Evolutionary conservation across 805 yeast species (phyloP), one percentile per base, ranked within the genome.

Genomic region (Ogataea corticis): DNA sequence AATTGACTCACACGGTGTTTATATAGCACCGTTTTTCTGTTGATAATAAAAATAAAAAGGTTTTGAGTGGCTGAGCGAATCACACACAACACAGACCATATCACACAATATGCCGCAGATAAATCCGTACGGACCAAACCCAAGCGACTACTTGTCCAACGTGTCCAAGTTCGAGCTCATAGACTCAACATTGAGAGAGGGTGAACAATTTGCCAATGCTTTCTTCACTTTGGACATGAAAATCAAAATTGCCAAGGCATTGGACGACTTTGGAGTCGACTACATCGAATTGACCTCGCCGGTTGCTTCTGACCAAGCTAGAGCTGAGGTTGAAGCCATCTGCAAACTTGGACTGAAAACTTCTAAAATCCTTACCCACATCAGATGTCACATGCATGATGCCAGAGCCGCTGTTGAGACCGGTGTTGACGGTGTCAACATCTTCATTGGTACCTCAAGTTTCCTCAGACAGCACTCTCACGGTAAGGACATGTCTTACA

Each of bases 191-290:
- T 68, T 78, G 45, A 76, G 83, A 74, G 83, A 78, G 61, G 83
- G 83, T 58, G 83, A 78, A 62, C 83, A 78, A 61, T 78, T 78
- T 54, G 83, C 83, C 56, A 78, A 78, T 55, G 77, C 83, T n/a
- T 78, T 78, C 53, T 78, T 78, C 68, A 70, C 75, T 39, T 68
- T 80, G 34, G 82, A 78, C 45, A 77, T 69, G 63, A 78, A 78
- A 63, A 69, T 78, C 37, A 77, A 76, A 61, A 78, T 78, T 33
- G 83, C 83, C 50, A 78, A 75, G 63, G 83, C 83, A 37, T 64
- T 78, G 52, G 82, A 77, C 55, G 83, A 78, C 43, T 78, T 78
- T 55, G 83, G 83, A 27, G 82, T 77, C 27, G 83, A 78, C 58
- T 78, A 78, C 63, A 78, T 78, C 41, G 83, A 78, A 57, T 68